These are phyloP conservation scores for Erodium texanum DNA, from an alignment of 441 rosid species.

Conservation along the genomic window DNA sequence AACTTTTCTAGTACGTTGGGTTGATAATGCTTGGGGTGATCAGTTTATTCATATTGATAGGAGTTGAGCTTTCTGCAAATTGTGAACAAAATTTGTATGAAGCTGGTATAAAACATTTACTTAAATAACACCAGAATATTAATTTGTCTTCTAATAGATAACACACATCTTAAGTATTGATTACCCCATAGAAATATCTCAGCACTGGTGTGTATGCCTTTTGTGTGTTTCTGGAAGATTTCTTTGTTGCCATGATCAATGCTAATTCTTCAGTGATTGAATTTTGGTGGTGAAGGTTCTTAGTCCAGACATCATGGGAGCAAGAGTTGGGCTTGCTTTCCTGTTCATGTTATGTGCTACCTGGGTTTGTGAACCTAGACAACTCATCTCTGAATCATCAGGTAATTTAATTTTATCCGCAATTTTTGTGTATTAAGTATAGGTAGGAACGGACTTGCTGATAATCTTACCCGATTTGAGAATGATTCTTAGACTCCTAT, in stretches of 20 bases:
- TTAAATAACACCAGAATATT: not conserved
- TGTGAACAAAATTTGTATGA: not conserved
- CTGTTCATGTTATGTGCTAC: conserved; percentile 43
- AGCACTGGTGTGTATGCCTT: too few relatives aligned
- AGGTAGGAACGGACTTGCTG: too few relatives aligned
- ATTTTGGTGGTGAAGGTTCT: not conserved
- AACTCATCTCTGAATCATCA: conserved; percentile 24
- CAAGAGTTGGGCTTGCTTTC: conserved; percentile 41
- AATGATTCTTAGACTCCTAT: not conserved
- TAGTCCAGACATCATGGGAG: conserved; percentile 45
- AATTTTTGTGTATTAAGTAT: too few relatives aligned
- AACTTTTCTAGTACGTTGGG: too few relatives aligned
- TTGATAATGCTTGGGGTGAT: too few relatives aligned
- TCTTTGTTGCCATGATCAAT: not conserved
- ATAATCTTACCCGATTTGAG: not conserved
- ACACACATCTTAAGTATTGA: not conserved
- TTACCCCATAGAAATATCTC: too few relatives aligned
- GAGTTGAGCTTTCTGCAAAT: not conserved
- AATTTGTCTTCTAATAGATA: not conserved
- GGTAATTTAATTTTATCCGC: conserved; percentile 14
- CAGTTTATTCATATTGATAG: not conserved
- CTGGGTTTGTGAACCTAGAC: conserved; percentile 49
- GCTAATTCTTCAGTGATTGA: not conserved
- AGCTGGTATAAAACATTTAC: not conserved
- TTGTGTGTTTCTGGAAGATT: too few relatives aligned